Base-by-base conservation (phyloP, 2,329 filamentous ascomycete species). In the Pyrenochaeta sp. region DNA sequence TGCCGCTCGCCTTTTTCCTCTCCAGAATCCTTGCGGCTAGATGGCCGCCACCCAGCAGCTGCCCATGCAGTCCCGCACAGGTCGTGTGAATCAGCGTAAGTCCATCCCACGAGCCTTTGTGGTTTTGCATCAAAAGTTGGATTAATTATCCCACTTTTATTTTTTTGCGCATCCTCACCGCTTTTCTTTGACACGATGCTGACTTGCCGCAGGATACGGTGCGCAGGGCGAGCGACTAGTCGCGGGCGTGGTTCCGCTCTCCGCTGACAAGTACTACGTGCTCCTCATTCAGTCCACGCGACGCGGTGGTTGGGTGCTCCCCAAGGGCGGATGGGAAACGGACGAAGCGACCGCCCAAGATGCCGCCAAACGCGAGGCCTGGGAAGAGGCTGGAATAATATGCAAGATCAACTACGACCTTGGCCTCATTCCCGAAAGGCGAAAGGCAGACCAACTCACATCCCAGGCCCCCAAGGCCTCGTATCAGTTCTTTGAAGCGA, bases 261-360 rank as follows among this genome's bases (percentile, higher is more conserved):
- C 91, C 49, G 78, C 84, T 68, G 93, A 97, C 80, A 94, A 91
- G 76, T 88, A 87, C 68, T 89, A 90, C 76, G 94, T 99, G 57
- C 84, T 99, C 66, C 83, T 99, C 66, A 97, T 98, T 68, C 92
- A 97, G 80, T 97, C 92, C 49, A 94, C 91, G 46, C 87, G 91
- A 61, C 89, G 92, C 68, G 91, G 91, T 75, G 91, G 91, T 68
- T 99, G 95, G 95, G 95, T 99, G 37, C 83, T 99, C 54, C 95
- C 95, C 56, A 99, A 99, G 77, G 95, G 95, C 72, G 95, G 95
- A 56, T 99, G 95, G 93, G 95, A 99, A 77, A 89, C 87, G 30
- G 95, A 99, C 77, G 95, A 99, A 79, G 86, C 88, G 58, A 95
- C 91, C 60, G 87, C 90, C 58, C 86, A 94, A 74, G 91, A 95